Conservation (phyloP, 2,329 filamentous ascomycete species). For the Fusarium graminum region DNA sequence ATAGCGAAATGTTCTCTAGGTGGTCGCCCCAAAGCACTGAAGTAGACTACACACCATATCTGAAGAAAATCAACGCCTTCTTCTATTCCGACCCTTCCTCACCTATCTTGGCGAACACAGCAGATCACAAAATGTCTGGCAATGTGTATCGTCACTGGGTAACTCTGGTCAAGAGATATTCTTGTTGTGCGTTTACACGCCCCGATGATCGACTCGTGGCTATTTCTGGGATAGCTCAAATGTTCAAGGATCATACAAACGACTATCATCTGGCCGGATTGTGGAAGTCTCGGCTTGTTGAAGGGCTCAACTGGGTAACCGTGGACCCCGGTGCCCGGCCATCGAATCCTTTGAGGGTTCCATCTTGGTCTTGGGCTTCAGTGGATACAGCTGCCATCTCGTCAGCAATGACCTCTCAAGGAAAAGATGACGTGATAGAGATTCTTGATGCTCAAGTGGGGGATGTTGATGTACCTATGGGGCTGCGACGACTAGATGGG, state of each 20-base stretch:
- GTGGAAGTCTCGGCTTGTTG: neutral
- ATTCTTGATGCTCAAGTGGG: too few relatives aligned
- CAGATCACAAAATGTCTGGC: neutral
- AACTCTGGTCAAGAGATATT: neutral
- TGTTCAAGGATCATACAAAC: neutral
- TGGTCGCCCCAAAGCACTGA: neutral
- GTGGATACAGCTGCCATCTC: too few relatives aligned
- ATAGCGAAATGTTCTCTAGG: neutral
- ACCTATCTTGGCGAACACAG: neutral
- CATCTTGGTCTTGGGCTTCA: too few relatives aligned
- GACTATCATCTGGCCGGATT: constrained; percentile 2
- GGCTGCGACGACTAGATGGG: too few relatives aligned
- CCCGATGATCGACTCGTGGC: neutral
- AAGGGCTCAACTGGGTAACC: too few relatives aligned
- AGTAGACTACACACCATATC: neutral
- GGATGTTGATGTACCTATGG: too few relatives aligned
- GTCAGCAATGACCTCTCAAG: too few relatives aligned
- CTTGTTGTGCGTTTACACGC: neutral
- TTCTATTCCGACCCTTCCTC: neutral
- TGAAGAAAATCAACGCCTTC: neutral
- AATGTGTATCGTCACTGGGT: constrained; percentile 1
- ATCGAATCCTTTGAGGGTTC: too few relatives aligned
- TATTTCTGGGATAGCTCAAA: constrained; percentile 1
- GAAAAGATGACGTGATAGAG: too few relatives aligned
- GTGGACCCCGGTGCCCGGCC: too few relatives aligned